Evolutionary conservation across 768 basidiomycete genomes (phyloP).

Genomic region (Psilocybe tampanensis): DNA sequence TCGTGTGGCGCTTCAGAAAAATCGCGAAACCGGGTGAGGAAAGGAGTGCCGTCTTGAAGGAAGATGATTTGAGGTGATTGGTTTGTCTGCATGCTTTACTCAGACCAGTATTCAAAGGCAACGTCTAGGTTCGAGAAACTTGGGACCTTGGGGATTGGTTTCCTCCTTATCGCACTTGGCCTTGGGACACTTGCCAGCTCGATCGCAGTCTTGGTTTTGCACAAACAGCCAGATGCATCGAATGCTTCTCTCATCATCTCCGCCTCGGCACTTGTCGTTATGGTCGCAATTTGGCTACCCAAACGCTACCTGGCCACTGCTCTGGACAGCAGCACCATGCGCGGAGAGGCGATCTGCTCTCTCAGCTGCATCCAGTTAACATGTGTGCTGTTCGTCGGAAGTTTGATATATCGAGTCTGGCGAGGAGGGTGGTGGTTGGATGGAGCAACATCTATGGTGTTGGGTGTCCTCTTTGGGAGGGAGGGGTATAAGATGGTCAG

Average conservation of each 20-base stretch:
- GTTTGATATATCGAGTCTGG: conserved; percentile 41
- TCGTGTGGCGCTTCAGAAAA: conserved; percentile 45
- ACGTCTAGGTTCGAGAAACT: conserved; percentile 30
- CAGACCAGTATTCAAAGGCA: neutral
- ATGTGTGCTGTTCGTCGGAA: conserved; percentile 42
- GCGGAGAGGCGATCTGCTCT: conserved; percentile 46
- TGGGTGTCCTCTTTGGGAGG: conserved; percentile 45
- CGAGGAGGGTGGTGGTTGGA: conserved; percentile 53
- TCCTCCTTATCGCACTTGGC: conserved; percentile 36
- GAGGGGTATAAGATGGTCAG: conserved; percentile 34
- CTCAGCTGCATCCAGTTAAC: conserved; percentile 48
- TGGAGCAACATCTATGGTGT: conserved; percentile 40
- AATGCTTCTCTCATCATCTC: conserved; percentile 46
- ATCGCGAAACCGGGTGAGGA: conserved; percentile 36
- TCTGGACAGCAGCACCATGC: conserved; percentile 46
- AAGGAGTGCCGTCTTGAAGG: conserved; percentile 2
- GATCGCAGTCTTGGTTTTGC: conserved; percentile 33
- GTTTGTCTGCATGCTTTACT: too few relatives aligned
- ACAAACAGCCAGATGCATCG: conserved; percentile 38
- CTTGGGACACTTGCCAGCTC: conserved; percentile 39
- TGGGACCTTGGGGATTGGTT: conserved; percentile 37
- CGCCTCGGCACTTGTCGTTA: conserved; percentile 38
- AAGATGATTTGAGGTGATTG: conserved; percentile 25
- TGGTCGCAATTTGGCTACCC: conserved; percentile 42
- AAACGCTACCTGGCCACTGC: conserved; percentile 47